phyloP scores from a whole-genome alignment of 2,329 filamentous ascomycete species.

The Phaeosphaeria sp. region DNA sequence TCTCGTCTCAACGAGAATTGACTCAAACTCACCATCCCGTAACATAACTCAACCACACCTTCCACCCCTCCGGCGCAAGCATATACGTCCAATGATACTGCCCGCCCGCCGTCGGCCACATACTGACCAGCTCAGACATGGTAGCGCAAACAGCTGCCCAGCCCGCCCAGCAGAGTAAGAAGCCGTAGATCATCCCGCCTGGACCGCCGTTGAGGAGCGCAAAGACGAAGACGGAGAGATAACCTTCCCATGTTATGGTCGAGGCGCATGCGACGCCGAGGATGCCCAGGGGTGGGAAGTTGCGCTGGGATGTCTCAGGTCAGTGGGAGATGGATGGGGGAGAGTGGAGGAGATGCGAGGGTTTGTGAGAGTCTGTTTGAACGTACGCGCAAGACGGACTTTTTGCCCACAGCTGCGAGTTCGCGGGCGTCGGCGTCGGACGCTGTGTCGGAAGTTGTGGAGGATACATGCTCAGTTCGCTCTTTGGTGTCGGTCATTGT shows the following conservation, averaged over 20 bases:
- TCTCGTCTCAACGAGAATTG: no score
- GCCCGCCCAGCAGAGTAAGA: conserved; percentile 22
- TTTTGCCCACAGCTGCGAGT: conserved; percentile 14
- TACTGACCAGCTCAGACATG: conserved; percentile 22
- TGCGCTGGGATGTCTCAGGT: conserved; percentile 9
- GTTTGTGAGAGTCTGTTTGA: not conserved
- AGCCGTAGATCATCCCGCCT: conserved; percentile 20
- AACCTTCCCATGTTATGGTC: conserved; percentile 27
- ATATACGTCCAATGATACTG: conserved; percentile 22
- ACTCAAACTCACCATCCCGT: conserved; percentile 11
- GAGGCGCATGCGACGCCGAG: conserved; percentile 20
- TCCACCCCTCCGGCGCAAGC: conserved; percentile 16
- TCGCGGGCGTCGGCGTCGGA: conserved; percentile 15
- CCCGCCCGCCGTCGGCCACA: conserved; percentile 25
- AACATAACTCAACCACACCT: conserved; percentile 13
- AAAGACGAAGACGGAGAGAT: conserved; percentile 21
- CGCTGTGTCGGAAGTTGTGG: not conserved
- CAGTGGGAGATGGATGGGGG: not conserved
- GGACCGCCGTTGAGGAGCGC: conserved; percentile 24
- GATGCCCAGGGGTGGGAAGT: conserved; percentile 20
- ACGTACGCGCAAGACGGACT: conserved; percentile 10
- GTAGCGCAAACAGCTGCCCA: conserved; percentile 18
- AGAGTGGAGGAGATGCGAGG: no score
- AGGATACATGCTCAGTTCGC: not conserved
- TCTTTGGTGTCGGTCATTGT: not conserved